A percentile compares a stretch with the other conserved stretches of the same genome.
phyloP scores from a whole-genome alignment of 2,329 filamentous ascomycete genomes.

The Cyclaneusma minus region DNA sequence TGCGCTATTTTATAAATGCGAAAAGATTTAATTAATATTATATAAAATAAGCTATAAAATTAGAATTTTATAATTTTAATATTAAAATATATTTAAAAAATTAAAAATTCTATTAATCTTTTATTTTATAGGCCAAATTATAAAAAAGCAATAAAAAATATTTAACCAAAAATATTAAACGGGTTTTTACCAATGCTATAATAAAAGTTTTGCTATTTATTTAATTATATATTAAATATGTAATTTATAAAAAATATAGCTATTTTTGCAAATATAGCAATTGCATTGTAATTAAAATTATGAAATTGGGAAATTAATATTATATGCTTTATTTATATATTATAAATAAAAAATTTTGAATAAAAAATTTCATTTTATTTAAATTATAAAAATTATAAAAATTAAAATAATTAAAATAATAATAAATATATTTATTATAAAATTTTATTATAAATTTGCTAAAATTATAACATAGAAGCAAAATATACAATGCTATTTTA shows the following conservation, averaged over 20 bases:
- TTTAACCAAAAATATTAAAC: no score
- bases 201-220: no score
- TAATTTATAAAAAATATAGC: conserved; percentile 2
- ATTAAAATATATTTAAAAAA: conserved; percentile 1
- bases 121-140: conserved; percentile 1
- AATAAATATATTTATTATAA: conserved; percentile 1
- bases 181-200: background rate
- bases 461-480: conserved; percentile 1
- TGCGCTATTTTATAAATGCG: no score
- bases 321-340: conserved; percentile 1
- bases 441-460: conserved; percentile 1
- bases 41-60: conserved; percentile 1
- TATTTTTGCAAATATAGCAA: background rate
- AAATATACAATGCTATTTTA: conserved; percentile 1
- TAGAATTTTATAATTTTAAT: conserved; percentile 2
- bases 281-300: conserved; percentile 1
- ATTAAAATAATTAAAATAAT: conserved; percentile 3
- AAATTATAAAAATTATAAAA: conserved; percentile 2
- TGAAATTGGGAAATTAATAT: conserved; percentile 1
- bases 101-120: conserved; percentile 2
- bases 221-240: conserved; percentile 1
- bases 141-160: conserved; percentile 3
- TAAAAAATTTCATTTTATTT: conserved; percentile 1
- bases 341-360: conserved; percentile 2
- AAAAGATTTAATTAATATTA: conserved; percentile 3